These are phyloP conservation scores for Yamadazyma dendronema DNA, from an alignment of 1,139 yeast species.

Conservation along the genomic window DNA sequence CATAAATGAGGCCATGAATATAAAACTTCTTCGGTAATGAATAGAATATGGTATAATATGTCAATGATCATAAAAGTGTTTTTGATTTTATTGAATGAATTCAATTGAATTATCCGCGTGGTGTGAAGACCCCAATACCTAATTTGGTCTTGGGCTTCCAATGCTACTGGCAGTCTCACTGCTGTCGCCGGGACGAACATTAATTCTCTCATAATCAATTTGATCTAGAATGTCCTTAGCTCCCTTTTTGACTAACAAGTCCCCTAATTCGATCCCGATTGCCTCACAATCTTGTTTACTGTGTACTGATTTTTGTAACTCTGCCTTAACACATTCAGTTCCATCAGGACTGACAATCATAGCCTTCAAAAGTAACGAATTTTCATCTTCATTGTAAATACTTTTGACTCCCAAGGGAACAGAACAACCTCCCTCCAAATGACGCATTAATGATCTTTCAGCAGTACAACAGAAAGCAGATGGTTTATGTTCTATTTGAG, in stretches of 20 bases:
- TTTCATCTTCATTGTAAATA: constrained; percentile 45
- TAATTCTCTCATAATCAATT: constrained; percentile 69
- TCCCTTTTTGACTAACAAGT: constrained; percentile 65
- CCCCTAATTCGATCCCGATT: constrained; percentile 73
- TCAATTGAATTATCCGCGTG: too few species aligned
- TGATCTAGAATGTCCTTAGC: constrained; percentile 80
- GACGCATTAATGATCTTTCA: constrained; percentile 83
- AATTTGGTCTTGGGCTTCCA: constrained; percentile 1
- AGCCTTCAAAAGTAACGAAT: constrained; percentile 54
- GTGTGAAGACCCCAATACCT: too few species aligned
- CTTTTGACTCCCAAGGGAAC: constrained; percentile 93
- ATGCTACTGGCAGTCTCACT: constrained; percentile 1
- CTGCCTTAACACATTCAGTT: constrained; percentile 57
- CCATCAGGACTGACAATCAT: constrained; percentile 90
- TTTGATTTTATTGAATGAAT: too few species aligned
- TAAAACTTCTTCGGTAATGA: too few species aligned
- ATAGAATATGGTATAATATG: background rate
- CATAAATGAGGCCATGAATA: too few species aligned
- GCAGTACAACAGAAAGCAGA: constrained; percentile 83
- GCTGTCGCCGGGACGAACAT: constrained; percentile 28
- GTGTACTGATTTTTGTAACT: constrained; percentile 30
- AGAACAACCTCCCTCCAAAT: constrained; percentile 95
- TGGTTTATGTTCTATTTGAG: constrained; percentile 61
- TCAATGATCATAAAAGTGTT: background rate
- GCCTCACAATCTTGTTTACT: constrained; percentile 62